phyloP scores from a whole-genome alignment of 768 basidiomycete genomes.

The Lepiota brunneoincarnata region DNA sequence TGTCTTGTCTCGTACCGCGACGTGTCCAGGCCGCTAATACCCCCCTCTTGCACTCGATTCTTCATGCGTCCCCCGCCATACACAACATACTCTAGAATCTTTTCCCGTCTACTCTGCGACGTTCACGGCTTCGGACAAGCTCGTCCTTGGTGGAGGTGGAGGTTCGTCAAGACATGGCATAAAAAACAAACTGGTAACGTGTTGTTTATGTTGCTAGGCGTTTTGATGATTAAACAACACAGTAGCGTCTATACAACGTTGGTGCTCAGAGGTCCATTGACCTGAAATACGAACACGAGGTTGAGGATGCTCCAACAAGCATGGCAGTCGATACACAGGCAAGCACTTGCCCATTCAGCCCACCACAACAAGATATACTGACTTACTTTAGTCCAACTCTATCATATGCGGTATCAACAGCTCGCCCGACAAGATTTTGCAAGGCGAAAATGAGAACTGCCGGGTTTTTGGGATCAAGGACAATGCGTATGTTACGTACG shows the following conservation, averaged over 20 bases:
- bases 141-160: slow-evolving; percentile 89
- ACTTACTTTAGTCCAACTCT: slow-evolving; percentile 35
- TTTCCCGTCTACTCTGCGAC: slow-evolving; percentile 90
- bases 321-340: slow-evolving; percentile 71
- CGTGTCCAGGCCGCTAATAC: slow-evolving; percentile 4
- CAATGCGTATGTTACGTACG: slow-evolving; percentile 46
- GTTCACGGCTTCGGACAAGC: slow-evolving; percentile 66
- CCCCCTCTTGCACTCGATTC: background rate
- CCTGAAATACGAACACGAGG: slow-evolving; percentile 64
- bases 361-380: background rate
- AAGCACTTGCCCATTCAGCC: slow-evolving; percentile 15
- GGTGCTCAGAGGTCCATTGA: slow-evolving; percentile 49
- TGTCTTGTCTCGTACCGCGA: slow-evolving; percentile 8
- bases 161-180: slow-evolving; percentile 86
- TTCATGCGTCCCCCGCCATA: slow-evolving; percentile 81
- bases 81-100: slow-evolving; percentile 66
- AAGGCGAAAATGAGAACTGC: slow-evolving; percentile 82
- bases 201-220: background rate
- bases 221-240: background rate
- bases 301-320: slow-evolving; percentile 98
- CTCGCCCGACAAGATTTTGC: slow-evolving; percentile 53
- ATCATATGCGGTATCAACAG: slow-evolving; percentile 91
- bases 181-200: slow-evolving; percentile 89
- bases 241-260: slow-evolving; percentile 69
- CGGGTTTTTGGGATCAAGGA: slow-evolving; percentile 62